Conservation (phyloP, 345 rosid genomes). For the Linum trigynum region DNA sequence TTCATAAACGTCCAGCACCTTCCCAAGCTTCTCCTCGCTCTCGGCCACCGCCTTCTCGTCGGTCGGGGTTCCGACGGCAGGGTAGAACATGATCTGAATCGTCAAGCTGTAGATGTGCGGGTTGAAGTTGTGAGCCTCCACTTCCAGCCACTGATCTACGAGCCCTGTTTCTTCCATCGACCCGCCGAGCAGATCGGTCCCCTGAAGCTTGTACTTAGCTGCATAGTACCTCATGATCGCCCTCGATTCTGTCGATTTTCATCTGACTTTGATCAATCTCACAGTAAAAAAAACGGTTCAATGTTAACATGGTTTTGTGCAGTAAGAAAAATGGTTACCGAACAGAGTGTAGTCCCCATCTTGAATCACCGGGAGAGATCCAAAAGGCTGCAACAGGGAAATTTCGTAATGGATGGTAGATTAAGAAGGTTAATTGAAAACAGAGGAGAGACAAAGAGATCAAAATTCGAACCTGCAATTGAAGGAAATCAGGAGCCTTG, state of each 20-base stretch:
- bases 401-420: not conserved
- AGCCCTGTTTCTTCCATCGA: constrained; percentile 39
- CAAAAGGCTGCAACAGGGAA: constrained; percentile 45
- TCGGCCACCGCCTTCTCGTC: constrained; percentile 43
- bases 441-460: not conserved
- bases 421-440: not conserved
- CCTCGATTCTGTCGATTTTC: constrained; percentile 39
- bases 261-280: not conserved
- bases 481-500: constrained; percentile 38
- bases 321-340: constrained; percentile 28
- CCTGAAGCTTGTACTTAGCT: constrained; percentile 45
- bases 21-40: constrained; percentile 46
- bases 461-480: constrained; percentile 37
- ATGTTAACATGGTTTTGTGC: not conserved
- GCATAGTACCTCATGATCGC: constrained; percentile 65
- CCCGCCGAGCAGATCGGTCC: constrained; percentile 32
- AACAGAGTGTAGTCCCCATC: constrained; percentile 59
- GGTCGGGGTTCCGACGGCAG: constrained; percentile 30
- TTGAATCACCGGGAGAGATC: constrained; percentile 49
- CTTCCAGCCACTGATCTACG: constrained; percentile 66
- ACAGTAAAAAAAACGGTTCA: not conserved
- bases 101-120: constrained; percentile 37
- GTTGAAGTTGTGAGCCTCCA: constrained; percentile 45
- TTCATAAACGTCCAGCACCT: constrained; percentile 51
- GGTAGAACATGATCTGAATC: constrained; percentile 30